A percentile compares a stretch with the other conserved stretches of the same genome.
Conservation (phyloP, 1,284 basidiomycete genomes). For the Ganoderma boninense region DNA sequence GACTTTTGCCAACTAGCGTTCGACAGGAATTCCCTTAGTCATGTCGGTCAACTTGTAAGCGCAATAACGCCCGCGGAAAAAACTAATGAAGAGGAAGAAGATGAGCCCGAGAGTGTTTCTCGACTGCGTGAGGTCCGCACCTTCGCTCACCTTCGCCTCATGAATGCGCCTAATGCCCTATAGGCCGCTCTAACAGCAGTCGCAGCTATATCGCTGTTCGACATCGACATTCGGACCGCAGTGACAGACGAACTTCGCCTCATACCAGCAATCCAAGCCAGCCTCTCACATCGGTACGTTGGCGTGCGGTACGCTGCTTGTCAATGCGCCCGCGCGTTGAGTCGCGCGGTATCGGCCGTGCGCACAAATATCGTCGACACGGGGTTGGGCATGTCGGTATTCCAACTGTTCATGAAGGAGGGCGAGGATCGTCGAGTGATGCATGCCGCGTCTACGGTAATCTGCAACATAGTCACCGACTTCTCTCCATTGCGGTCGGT, state of each 20-base stretch:
- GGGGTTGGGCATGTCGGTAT: constrained; percentile 77
- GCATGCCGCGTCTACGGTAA: constrained; percentile 74
- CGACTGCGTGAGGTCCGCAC: constrained; percentile 68
- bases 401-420: constrained; percentile 60
- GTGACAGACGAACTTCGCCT: constrained; percentile 64
- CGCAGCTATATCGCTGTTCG: constrained; percentile 73
- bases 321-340: constrained; percentile 84
- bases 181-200: constrained; percentile 77
- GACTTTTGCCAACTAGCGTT: constrained; percentile 70
- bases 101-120: constrained; percentile 68
- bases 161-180: neutral
- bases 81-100: constrained; percentile 57
- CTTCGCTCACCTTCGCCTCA: neutral
- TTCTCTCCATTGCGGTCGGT: constrained; percentile 84
- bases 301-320: constrained; percentile 87
- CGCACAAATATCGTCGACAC: constrained; percentile 86
- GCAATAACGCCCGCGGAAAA: constrained; percentile 58
- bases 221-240: constrained; percentile 73
- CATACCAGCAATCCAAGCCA: constrained; percentile 63
- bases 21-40: constrained; percentile 66
- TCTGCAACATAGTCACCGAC: constrained; percentile 88
- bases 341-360: constrained; percentile 79
- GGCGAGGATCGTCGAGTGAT: constrained; percentile 78
- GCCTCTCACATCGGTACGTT: constrained; percentile 67
- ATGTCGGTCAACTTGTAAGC: constrained; percentile 57